These are phyloP conservation scores for Deakozyma indianensis DNA, from an alignment of 805 yeast genomes.

Conservation along the genomic window DNA sequence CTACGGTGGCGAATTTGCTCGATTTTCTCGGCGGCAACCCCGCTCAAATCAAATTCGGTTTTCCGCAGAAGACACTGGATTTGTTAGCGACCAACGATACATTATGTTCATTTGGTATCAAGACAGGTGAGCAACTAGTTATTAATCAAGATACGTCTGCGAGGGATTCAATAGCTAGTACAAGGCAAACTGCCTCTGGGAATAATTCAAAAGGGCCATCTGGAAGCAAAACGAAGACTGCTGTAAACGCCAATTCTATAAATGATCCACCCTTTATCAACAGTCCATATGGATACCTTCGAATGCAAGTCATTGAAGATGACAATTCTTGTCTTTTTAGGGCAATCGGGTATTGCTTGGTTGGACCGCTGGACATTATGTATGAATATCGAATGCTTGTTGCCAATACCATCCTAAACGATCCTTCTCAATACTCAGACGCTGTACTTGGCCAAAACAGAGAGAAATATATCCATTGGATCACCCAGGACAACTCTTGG, in stretches of 20 bases:
- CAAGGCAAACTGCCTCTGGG: not conserved
- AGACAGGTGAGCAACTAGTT: constrained; percentile 45
- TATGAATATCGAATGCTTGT: constrained; percentile 38
- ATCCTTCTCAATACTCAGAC: constrained; percentile 35
- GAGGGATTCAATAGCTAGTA: not conserved
- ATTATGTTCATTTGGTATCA: constrained; percentile 31
- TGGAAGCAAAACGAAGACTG: constrained; percentile 1
- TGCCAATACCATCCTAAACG: constrained; percentile 28
- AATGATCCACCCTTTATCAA: constrained; percentile 3
- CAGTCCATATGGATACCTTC: constrained; percentile 22
- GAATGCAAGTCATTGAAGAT: constrained; percentile 50
- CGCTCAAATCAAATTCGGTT: constrained; percentile 34
- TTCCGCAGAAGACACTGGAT: constrained; percentile 41
- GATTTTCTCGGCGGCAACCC: constrained; percentile 8
- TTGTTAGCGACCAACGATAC: constrained; percentile 13
- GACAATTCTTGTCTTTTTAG: constrained; percentile 71
- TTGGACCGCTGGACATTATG: constrained; percentile 30
- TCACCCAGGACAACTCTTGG: constrained; percentile 46
- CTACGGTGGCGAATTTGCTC: constrained; percentile 23
- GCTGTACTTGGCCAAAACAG: constrained; percentile 41
- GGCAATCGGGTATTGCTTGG: constrained; percentile 40
- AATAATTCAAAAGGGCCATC: not conserved
- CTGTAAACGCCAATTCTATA: constrained; percentile 8
- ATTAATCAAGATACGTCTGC: constrained; percentile 17
- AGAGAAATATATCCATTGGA: constrained; percentile 46